A percentile compares a stretch with the other conserved stretches of the same genome.
Conservation (phyloP, 2,329 filamentous ascomycete species). For the Diaporthe australafricana region DNA sequence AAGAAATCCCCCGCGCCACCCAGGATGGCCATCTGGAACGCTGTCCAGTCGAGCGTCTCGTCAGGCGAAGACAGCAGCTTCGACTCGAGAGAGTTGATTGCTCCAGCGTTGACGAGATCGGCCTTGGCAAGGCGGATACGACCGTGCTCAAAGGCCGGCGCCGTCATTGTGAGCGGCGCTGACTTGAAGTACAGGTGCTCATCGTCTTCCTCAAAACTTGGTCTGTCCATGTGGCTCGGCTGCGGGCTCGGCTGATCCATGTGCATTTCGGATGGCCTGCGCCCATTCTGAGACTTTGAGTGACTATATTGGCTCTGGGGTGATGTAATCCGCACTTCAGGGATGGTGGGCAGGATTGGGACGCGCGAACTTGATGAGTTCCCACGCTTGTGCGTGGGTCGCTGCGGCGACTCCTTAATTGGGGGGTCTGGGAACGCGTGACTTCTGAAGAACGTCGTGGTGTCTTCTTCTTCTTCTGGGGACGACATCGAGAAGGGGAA, state of each 20-base stretch:
- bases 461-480: constrained; percentile 34
- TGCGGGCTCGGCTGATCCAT: constrained; percentile 38
- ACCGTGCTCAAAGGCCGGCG: constrained; percentile 65
- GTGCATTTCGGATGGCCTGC: constrained; percentile 16
- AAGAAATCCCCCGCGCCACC: constrained; percentile 66
- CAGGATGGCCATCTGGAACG: constrained; percentile 73
- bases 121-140: constrained; percentile 63
- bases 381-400: constrained; percentile 38
- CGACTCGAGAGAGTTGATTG: constrained; percentile 40
- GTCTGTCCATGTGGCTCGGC: constrained; percentile 19
- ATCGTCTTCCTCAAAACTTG: constrained; percentile 43
- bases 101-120: constrained; percentile 47
- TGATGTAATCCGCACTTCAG: constrained; percentile 50
- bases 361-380: constrained; percentile 37
- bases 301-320: constrained; percentile 37
- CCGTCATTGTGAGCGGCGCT: constrained; percentile 61
- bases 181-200: constrained; percentile 61
- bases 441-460: constrained; percentile 1
- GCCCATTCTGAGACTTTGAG: constrained; percentile 11
- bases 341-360: constrained; percentile 54
- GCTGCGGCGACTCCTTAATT: background rate
- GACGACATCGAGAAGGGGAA: background rate
- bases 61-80: constrained; percentile 54
- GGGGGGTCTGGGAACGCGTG: constrained; percentile 4
- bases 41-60: constrained; percentile 70